Evolutionary conservation across 2,329 filamentous ascomycete genomes (phyloP).

Genomic region (Monosporascus sp.): DNA sequence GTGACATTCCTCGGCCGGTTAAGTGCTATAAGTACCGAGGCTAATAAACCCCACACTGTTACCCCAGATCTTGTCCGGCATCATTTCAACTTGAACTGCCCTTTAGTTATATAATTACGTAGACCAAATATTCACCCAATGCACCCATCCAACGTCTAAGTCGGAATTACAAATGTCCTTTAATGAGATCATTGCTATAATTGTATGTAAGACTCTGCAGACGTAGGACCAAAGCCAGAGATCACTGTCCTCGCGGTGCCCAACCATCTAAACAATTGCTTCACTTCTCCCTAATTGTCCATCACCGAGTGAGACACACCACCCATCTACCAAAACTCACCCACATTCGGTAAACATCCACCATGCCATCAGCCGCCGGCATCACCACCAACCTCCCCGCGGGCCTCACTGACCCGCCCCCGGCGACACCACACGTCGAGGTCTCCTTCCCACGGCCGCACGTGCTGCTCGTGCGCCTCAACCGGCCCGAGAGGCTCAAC

Average conservation of each 20-base stretch:
- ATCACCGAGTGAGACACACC: no score
- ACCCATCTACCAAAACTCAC: background rate
- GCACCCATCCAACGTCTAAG: no score
- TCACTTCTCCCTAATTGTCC: no score
- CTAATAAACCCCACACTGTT: background rate
- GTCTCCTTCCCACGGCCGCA: slow-evolving; percentile 48
- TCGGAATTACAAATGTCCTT: no score
- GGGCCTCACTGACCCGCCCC: slow-evolving; percentile 31
- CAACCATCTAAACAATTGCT: no score
- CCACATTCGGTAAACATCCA: background rate
- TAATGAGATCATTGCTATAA: no score
- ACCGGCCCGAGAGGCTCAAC: slow-evolving; percentile 54
- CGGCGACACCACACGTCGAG: slow-evolving; percentile 33
- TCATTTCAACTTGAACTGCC: background rate
- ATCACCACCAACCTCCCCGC: slow-evolving; percentile 14
- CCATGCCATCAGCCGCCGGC: slow-evolving; percentile 10
- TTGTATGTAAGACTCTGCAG: no score
- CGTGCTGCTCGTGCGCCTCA: slow-evolving; percentile 54
- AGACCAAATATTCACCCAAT: no score
- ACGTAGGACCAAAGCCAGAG: no score
- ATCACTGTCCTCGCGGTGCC: no score
- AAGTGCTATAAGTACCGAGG: background rate
- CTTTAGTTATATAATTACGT: background rate
- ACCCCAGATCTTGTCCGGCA: background rate
- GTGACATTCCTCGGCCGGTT: background rate